phyloP scores from a whole-genome alignment of 2,329 filamentous ascomycete species.

The Colletotrichum spinosum region DNA sequence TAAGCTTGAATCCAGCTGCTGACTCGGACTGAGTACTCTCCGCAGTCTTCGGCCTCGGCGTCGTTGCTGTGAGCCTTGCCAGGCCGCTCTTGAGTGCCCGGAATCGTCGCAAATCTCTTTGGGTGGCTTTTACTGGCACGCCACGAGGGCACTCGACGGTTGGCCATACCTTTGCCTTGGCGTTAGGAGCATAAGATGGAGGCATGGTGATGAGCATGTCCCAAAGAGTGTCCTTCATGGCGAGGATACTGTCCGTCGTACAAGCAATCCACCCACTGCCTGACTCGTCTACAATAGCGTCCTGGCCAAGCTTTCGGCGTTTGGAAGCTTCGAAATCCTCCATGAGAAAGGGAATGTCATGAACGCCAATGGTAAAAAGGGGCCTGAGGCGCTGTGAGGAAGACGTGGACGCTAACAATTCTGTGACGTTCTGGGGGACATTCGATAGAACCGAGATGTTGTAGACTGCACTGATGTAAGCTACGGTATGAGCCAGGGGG shows the following conservation, averaged over 20 bases:
- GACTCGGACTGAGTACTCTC: slow-evolving; percentile 44
- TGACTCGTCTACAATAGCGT: slow-evolving; percentile 57
- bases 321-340: slow-evolving; percentile 66
- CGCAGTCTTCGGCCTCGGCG: slow-evolving; percentile 28
- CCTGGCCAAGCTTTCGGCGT: slow-evolving; percentile 49
- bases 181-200: slow-evolving; percentile 67
- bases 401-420: slow-evolving; percentile 73
- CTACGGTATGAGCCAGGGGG: not conserved
- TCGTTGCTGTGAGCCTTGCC: slow-evolving; percentile 53
- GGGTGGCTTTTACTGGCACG: slow-evolving; percentile 81
- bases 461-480: slow-evolving; percentile 73
- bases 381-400: slow-evolving; percentile 77
- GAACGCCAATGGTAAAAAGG: slow-evolving; percentile 92
- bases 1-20: slow-evolving; percentile 38
- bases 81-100: slow-evolving; percentile 75
- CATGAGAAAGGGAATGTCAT: slow-evolving; percentile 86
- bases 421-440: slow-evolving; percentile 79
- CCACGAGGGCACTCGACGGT: slow-evolving; percentile 76
- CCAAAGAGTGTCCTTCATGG: slow-evolving; percentile 87
- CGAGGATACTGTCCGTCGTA: slow-evolving; percentile 93
- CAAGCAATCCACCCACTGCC: slow-evolving; percentile 89
- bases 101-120: slow-evolving; percentile 88
- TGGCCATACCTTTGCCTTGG: slow-evolving; percentile 77
- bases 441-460: slow-evolving; percentile 93
- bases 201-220: slow-evolving; percentile 91